phyloP scores from a whole-genome alignment of 2,329 filamentous ascomycete species.

The Trichothecium sympodiale region DNA sequence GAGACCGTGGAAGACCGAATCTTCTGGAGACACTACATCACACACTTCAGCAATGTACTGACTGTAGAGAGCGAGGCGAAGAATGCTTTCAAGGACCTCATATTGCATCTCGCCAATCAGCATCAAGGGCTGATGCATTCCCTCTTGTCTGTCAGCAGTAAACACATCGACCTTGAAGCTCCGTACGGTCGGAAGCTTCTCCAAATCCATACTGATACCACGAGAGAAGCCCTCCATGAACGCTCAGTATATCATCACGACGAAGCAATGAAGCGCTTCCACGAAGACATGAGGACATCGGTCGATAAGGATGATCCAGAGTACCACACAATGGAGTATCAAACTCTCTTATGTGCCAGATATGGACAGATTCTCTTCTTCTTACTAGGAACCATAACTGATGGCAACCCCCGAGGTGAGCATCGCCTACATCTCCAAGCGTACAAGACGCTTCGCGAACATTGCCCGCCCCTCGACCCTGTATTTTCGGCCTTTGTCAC shows the following conservation, averaged over 20 bases:
- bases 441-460: slow-evolving; percentile 60
- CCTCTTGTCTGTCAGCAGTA: slow-evolving; percentile 71
- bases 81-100: slow-evolving; percentile 77
- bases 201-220: slow-evolving; percentile 35
- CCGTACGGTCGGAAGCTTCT: slow-evolving; percentile 44
- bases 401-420: slow-evolving; percentile 49
- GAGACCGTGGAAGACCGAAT: slow-evolving; percentile 70
- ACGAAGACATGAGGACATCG: slow-evolving; percentile 30
- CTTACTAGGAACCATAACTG: slow-evolving; percentile 44
- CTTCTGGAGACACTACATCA: slow-evolving; percentile 76
- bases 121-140: slow-evolving; percentile 85
- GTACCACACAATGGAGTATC: slow-evolving; percentile 24
- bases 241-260: slow-evolving; percentile 46
- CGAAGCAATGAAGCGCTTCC: slow-evolving; percentile 41
- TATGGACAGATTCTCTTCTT: slow-evolving; percentile 55
- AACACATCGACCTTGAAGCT: slow-evolving; percentile 54
- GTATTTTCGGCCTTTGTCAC: slow-evolving; percentile 55
- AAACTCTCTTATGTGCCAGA: slow-evolving; percentile 38
- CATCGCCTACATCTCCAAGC: slow-evolving; percentile 72
- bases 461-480: slow-evolving; percentile 49
- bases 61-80: slow-evolving; percentile 71
- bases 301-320: slow-evolving; percentile 31
- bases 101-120: slow-evolving; percentile 70
- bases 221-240: slow-evolving; percentile 31
- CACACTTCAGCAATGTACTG: slow-evolving; percentile 66